A percentile compares a stretch with the other conserved stretches of the same genome.
phyloP scores from a whole-genome alignment of 805 yeast species.

The Metschnikowia cerradonensis region DNA sequence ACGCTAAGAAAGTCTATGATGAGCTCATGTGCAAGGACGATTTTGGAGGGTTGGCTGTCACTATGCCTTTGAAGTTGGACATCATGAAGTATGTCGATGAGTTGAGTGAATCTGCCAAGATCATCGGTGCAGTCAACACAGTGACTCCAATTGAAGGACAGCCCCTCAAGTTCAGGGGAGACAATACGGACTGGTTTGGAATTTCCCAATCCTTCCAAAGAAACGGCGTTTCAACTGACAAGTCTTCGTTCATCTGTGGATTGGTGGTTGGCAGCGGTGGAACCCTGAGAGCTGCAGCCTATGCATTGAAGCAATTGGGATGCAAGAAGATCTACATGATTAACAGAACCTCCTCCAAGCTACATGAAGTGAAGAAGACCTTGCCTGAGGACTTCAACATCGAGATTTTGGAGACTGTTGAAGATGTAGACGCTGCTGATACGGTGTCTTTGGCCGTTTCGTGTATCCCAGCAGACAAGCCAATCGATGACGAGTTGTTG shows the following conservation, averaged over 20 bases:
- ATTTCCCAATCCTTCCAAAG: slow-evolving; percentile 62
- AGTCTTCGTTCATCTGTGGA: slow-evolving; percentile 45
- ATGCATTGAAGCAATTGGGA: slow-evolving; percentile 77
- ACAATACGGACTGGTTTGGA: slow-evolving; percentile 96
- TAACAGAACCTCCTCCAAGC: slow-evolving; percentile 72
- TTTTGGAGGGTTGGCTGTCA: slow-evolving; percentile 94
- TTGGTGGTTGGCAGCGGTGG: slow-evolving; percentile 96
- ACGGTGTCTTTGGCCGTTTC: slow-evolving; percentile 62
- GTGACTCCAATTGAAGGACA: slow-evolving; percentile 46
- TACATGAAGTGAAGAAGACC: slow-evolving; percentile 51
- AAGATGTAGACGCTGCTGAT: slow-evolving; percentile 42
- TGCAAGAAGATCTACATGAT: slow-evolving; percentile 71
- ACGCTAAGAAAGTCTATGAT: slow-evolving; percentile 52
- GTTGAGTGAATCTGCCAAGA: slow-evolving; percentile 68
- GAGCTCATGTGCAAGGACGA: slow-evolving; percentile 44
- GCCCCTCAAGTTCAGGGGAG: slow-evolving; percentile 57
- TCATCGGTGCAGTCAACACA: slow-evolving; percentile 95
- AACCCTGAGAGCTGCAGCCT: slow-evolving; percentile 91
- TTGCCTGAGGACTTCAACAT: slow-evolving; percentile 63
- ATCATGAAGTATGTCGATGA: slow-evolving; percentile 63
- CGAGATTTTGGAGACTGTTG: slow-evolving; percentile 48
- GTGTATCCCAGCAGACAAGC: slow-evolving; percentile 80
- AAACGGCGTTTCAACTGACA: slow-evolving; percentile 54
- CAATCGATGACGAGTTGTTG: slow-evolving; percentile 52
- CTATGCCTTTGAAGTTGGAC: slow-evolving; percentile 88